Evolutionary conservation across 1,284 basidiomycete genomes (phyloP).

Genomic region (Leccinum fallax): DNA sequence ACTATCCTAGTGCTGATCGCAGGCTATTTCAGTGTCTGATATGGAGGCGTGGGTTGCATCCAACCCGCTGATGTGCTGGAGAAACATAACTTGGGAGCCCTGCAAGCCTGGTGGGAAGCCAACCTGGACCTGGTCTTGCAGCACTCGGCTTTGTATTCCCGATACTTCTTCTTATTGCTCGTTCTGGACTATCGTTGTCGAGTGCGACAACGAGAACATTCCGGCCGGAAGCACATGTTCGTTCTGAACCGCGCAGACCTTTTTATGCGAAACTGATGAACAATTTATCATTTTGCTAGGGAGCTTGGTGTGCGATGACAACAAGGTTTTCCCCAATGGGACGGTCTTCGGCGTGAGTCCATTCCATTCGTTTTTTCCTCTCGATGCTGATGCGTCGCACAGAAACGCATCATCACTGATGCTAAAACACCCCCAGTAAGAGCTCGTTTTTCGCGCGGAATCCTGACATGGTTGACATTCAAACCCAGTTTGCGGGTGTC

Average conservation of each 20-base stretch:
- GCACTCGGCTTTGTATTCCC: slow-evolving; percentile 5
- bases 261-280: not conserved
- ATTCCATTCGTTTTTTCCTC: not conserved
- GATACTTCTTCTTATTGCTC: not conserved
- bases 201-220: slow-evolving; percentile 9
- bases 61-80: slow-evolving; percentile 2
- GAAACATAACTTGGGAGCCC: slow-evolving; percentile 16
- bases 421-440: slow-evolving; percentile 11
- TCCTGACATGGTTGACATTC: not conserved
- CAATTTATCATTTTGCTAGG: not conserved
- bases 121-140: slow-evolving; percentile 6
- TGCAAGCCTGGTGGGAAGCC: not conserved
- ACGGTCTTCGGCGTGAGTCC: slow-evolving; percentile 8
- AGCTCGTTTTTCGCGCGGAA: not conserved
- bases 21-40: slow-evolving; percentile 5
- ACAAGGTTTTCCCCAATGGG: slow-evolving; percentile 8
- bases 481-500: slow-evolving; percentile 5
- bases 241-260: not conserved
- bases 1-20: not conserved
- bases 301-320: slow-evolving; percentile 9
- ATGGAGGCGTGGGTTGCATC: slow-evolving; percentile 2
- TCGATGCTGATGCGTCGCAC: not conserved
- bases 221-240: slow-evolving; percentile 6
- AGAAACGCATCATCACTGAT: not conserved
- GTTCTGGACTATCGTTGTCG: slow-evolving; percentile 13